Evolutionary conservation across 1,284 basidiomycete species (phyloP), one percentile per base, ranked within the genome.

Genomic region (Trichosporon asahii): DNA sequence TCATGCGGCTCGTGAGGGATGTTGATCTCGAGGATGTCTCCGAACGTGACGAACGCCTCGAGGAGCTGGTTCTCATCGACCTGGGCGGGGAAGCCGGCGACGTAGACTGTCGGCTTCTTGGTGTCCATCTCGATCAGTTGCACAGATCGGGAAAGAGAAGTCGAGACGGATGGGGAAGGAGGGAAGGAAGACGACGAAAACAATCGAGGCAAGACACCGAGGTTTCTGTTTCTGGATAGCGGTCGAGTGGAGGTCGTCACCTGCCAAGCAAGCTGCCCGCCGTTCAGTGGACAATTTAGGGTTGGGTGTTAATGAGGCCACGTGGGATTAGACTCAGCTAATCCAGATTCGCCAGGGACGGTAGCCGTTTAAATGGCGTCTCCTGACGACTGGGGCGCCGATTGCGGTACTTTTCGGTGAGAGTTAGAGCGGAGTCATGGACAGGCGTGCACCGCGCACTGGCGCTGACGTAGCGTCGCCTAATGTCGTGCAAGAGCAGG

Each of bases 41-140:
- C 83, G 70, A 84, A 84, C 3, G 83, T 81, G 31, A 82, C 78
- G 66, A 84, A 84, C 9, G 83, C 79, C 57, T 80, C 77, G 35
- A 83, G 72, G 23, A 84, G 74, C 69, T 83, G 78, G 67, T 83
- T 77, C 72, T 81, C 81, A 66, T 81, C 76, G 46, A 82, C 80
- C 33, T 78, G 76, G 29, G 74, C 68, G 1, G 78, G 70, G 55
- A 84, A 73, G 1, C 81, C 81, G 12, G 77, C 79, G 23, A 84
- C 78, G 70, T 83, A 84, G 29, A 84, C 79, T 15, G 82, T 82
- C 31, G 78, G 68, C 46, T 76, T 75, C 18, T 71, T 67, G 9
- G 69, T 53, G 49, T 31, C 65, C 65, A 66, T 66, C 21, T 49
- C 49, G 57, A 31, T 11, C 23, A 18, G 33, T 6, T 29, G 29